Evolutionary conservation across 2,329 filamentous ascomycete species (phyloP).

Genomic region (Helotiales sp.): DNA sequence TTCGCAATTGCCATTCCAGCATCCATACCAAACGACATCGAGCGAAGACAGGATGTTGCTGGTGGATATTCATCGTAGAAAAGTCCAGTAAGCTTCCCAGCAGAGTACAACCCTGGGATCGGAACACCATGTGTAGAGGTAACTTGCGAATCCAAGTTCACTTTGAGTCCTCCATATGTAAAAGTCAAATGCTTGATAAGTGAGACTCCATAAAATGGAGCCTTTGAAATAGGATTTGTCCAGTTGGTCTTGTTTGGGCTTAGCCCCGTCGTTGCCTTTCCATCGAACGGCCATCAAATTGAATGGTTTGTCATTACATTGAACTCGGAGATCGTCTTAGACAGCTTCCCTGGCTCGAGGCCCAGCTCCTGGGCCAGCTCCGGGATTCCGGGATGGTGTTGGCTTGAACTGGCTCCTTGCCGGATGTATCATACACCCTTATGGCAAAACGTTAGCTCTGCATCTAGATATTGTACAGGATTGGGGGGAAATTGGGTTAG

Average conservation of each 20-base stretch:
- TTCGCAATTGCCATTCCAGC: slow-evolving; percentile 9
- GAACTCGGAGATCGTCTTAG: slow-evolving; percentile 48
- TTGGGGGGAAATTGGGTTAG: too few relatives aligned
- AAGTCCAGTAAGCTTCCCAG: slow-evolving; percentile 24
- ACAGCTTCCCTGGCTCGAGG: slow-evolving; percentile 44
- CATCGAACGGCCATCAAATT: slow-evolving; percentile 49
- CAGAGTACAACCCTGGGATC: slow-evolving; percentile 42
- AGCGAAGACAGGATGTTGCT: slow-evolving; percentile 14
- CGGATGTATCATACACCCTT: slow-evolving; percentile 50
- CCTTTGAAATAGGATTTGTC: slow-evolving; percentile 46
- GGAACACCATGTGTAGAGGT: slow-evolving; percentile 48
- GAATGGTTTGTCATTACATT: slow-evolving; percentile 47
- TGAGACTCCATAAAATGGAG: slow-evolving; percentile 47
- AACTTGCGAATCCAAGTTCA: slow-evolving; percentile 46
- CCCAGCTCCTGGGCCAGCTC: slow-evolving; percentile 48
- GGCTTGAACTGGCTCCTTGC: slow-evolving; percentile 47
- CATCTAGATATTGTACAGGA: too few relatives aligned
- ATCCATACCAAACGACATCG: slow-evolving; percentile 13
- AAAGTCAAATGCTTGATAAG: slow-evolving; percentile 39
- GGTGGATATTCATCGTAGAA: slow-evolving; percentile 24
- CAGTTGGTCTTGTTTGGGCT: slow-evolving; percentile 48
- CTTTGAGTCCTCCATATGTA: slow-evolving; percentile 48
- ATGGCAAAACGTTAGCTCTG: too few relatives aligned
- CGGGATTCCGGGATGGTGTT: slow-evolving; percentile 48
- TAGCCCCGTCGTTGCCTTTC: slow-evolving; percentile 47